Base-by-base conservation (phyloP, 1,284 basidiomycete genomes). In the Trametes pubescens region DNA sequence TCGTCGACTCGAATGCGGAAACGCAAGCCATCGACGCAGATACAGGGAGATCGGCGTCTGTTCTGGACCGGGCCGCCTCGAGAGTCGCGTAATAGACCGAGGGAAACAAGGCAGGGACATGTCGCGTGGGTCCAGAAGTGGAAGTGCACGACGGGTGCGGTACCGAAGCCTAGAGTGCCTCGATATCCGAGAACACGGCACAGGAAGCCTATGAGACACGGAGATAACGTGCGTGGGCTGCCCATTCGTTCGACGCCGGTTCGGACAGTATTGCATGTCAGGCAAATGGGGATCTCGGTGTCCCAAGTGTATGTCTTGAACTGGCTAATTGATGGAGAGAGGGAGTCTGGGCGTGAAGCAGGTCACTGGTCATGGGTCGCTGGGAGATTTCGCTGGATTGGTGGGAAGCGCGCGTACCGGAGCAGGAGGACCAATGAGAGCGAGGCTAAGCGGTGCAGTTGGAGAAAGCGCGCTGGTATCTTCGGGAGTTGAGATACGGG, bases 201-300 rank as follows among this genome's bases (percentile, higher is more conserved):
- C 24, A 14, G 21, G 53, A 51, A 54, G 53, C 26, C 9, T 34
- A 8, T 10, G 37, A 18, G 47, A 11, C 8, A 55, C 65, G 65
- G 65, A 66, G 61, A 66, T 63, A 66, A 58, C 53, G 58, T 53
- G 35, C 61, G 54, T 49, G 61, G 34, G 51, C 55, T 46, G 46
- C 29, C 58, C 44, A 44, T 44, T 21, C 44, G 35, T 26, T 32
- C 53, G 49, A 58, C 51, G 49, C 61, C 54, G 55, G 53, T 1
- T 51, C 29, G 7, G 29, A 49, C 34, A 29, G 51, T 22, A 26
- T 43, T 18, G 40, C 14, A 10, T 4, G 24, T 29, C 22, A 60
- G 34, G 54, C 34, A 58, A 59, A 51, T 55, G 65, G 61, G 61
- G 58, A 66, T 66, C 61, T 66, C 65, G 61, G 65, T 18, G 24